Percentiles rank a stretch among this genome's conserved stretches.
phyloP scores from a whole-genome alignment of 495 filamentous ascomycete species.

The Wilcoxina mikolae region DNA sequence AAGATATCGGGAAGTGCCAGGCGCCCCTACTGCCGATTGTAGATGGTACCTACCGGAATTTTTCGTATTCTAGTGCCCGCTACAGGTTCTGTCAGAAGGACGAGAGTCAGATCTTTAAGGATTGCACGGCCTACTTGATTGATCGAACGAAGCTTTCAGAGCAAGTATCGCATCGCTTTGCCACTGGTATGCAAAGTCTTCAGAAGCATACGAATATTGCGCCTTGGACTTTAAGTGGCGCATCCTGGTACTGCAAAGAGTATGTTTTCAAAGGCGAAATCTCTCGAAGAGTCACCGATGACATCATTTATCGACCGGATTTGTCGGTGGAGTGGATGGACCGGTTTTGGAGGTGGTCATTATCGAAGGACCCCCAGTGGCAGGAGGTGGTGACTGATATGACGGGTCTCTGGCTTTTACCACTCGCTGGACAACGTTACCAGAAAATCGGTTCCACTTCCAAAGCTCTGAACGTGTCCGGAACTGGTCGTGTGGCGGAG shows the following conservation, averaged over 20 bases:
- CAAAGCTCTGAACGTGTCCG: conserved; percentile 25
- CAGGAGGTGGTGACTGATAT: background rate
- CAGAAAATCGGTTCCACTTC: no score
- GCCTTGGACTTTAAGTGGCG: conserved; percentile 15
- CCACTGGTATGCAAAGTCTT: background rate
- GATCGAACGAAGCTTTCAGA: background rate
- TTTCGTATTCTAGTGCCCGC: background rate
- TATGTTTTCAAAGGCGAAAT: no score
- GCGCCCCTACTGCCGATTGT: conserved; percentile 16
- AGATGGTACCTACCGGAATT: conserved; percentile 11
- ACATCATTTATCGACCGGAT: conserved; percentile 7
- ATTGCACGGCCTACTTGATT: conserved; percentile 9
- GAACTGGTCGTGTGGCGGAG: background rate
- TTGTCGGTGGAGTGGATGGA: conserved; percentile 13
- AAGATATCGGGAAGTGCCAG: conserved; percentile 10
- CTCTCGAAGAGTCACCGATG: no score
- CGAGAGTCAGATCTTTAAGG: conserved; percentile 10
- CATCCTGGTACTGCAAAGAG: no score
- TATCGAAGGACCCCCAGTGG: background rate
- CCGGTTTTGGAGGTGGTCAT: conserved; percentile 19
- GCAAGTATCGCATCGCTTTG: background rate
- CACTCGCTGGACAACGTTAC: conserved; percentile 17
- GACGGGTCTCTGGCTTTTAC: conserved; percentile 29
- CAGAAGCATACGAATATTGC: conserved; percentile 7
- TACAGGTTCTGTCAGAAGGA: background rate